Conservation (phyloP, 2,329 filamentous ascomycete genomes). For the Xylariales sp. region DNA sequence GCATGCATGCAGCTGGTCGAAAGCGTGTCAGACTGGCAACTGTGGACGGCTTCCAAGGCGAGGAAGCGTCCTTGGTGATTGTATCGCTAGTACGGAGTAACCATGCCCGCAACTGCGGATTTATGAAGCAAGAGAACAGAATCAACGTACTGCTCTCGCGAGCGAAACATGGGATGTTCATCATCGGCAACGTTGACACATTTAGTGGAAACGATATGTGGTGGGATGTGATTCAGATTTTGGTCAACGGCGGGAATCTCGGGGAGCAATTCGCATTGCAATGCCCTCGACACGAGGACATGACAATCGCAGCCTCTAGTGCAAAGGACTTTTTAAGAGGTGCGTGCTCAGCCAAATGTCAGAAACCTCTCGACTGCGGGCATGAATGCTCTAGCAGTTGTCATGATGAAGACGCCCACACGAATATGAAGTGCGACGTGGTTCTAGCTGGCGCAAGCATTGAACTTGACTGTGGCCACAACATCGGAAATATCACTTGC, state of each 20-base stretch:
- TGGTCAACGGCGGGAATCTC: conserved; percentile 41
- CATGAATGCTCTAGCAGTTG: conserved; percentile 41
- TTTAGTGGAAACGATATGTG: conserved; percentile 59
- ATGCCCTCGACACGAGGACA: conserved; percentile 57
- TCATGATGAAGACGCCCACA: conserved; percentile 42
- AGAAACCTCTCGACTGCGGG: conserved; percentile 41
- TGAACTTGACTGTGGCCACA: background rate
- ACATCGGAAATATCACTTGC: background rate
- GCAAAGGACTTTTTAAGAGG: conserved; percentile 61
- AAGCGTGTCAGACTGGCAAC: conserved; percentile 55
- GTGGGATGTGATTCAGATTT: conserved; percentile 49
- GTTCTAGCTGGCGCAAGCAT: background rate
- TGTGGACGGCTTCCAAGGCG: conserved; percentile 74
- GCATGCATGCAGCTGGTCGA: conserved; percentile 36
- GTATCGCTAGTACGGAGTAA: conserved; percentile 72
- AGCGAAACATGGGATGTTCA: conserved; percentile 65
- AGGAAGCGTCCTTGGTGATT: conserved; percentile 68
- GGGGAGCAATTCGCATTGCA: conserved; percentile 48
- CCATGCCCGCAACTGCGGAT: conserved; percentile 51
- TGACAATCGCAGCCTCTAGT: conserved; percentile 40
- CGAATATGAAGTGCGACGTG: conserved; percentile 40
- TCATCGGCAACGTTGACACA: conserved; percentile 63
- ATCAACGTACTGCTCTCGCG: conserved; percentile 67
- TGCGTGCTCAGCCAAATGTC: conserved; percentile 52
- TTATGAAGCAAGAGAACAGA: conserved; percentile 61